A percentile compares a stretch with the other conserved stretches of the same genome.
phyloP scores from a whole-genome alignment of 352 stramenopile genomes.

The Globisporangium apiculatum region DNA sequence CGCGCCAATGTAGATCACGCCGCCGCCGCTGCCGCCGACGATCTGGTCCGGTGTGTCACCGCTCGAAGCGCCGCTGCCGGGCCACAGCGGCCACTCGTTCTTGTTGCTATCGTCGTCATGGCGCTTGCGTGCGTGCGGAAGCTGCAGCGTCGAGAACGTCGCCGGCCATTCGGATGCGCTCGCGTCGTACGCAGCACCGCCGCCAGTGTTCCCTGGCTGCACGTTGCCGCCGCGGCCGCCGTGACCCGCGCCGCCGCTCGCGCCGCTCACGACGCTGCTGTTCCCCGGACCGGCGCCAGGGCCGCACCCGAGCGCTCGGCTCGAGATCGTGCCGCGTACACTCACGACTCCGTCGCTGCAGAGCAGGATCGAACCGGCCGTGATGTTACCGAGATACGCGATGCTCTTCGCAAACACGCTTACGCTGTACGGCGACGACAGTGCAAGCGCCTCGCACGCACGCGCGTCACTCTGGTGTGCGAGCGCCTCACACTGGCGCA shows the following conservation, averaged over 20 bases:
- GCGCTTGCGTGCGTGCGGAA: no score
- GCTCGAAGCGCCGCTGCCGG: constrained; percentile 50
- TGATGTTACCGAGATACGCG: constrained; percentile 37
- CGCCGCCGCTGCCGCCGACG: constrained; percentile 60
- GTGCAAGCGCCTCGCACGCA: constrained; percentile 24
- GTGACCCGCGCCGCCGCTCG: constrained; percentile 64
- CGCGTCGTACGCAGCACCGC: constrained; percentile 36
- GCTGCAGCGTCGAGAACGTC: no score
- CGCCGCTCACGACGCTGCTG: constrained; percentile 34
- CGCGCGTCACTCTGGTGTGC: constrained; percentile 29
- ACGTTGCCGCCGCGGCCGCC: constrained; percentile 55
- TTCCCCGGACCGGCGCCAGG: constrained; percentile 47
- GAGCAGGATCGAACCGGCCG: constrained; percentile 49
- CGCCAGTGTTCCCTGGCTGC: constrained; percentile 42
- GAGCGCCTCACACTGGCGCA: constrained; percentile 34
- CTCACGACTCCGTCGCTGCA: constrained; percentile 36
- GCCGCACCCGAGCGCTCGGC: constrained; percentile 34
- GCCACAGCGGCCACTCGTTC: constrained; percentile 50
- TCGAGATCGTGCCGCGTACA: constrained; percentile 31
- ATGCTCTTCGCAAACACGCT: constrained; percentile 35
- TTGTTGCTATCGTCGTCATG: neutral
- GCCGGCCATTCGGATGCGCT: neutral
- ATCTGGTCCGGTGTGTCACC: constrained; percentile 41
- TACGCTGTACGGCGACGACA: constrained; percentile 27
- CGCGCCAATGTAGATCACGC: constrained; percentile 60